Evolutionary conservation across 768 basidiomycete species (phyloP), one percentile per base, ranked within the genome.

Genomic region (Pholiota molesta): DNA sequence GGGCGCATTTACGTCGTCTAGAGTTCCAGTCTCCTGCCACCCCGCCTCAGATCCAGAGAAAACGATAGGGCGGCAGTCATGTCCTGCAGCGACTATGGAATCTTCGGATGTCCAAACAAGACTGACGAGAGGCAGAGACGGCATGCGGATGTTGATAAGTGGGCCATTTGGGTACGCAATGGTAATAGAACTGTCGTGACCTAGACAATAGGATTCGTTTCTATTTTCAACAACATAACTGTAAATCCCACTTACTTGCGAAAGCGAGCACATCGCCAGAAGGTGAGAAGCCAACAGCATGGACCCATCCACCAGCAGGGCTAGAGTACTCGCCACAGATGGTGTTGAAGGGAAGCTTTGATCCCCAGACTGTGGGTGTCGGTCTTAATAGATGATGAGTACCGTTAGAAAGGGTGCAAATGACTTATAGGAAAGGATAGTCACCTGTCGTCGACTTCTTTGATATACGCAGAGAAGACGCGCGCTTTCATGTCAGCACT

Each of bases 401-500:
- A 57, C 37, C 45, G 68, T 49, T 31, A 5, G 40, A 31, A 16
- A 59, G 21, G 69, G 57, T 37, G 55, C 42, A 35, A 42, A 29
- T 6, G 8, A 26, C 39, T 28, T 9, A 40, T 14, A 57, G 52
- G 14, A 31, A 28, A 29, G 55, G 57, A 60, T 35, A 71, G 81
- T 65, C 66, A 91, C 97, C 89, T 92, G 70, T 92, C 87, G 72
- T 99, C 97, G 21, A 98, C 89, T 68, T 97, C 97, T 81, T 99
- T 99, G 79, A 99, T 96, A 75, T 94, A 99, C 3, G 95, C 97
- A 1, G 96, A 98, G 75, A 99, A 93, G 8, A 99, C 97, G 19
- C 96, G 86, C 11, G 97, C 97, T 76, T 97, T 97, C 87, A 94
- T 94, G 72, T 99, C 97, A 0, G 97, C 95, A 61, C 94, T 90